Percentiles rank a stretch among this genome's conserved stretches.
Evolutionary conservation across 139 green algal genomes (phyloP).

Genomic region (Protoeuglena noctilucae): DNA sequence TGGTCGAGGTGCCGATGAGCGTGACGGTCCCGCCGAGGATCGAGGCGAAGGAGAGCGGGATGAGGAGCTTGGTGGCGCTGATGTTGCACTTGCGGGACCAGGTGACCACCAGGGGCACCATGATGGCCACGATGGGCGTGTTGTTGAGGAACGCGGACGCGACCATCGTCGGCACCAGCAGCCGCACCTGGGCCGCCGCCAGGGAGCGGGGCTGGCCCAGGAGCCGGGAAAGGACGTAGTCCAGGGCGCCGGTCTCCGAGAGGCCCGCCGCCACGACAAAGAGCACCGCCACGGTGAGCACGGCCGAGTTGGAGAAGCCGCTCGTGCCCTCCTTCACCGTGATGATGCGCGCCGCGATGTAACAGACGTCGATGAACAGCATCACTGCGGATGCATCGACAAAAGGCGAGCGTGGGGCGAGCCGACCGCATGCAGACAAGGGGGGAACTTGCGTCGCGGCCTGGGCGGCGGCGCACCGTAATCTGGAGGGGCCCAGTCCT

Average conservation of each 20-base stretch:
- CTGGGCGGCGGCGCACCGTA: no score
- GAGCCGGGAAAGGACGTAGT: slow-evolving; percentile 19
- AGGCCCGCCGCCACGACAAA: slow-evolving; percentile 35
- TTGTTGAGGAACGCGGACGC: slow-evolving; percentile 67
- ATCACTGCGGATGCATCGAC: no score
- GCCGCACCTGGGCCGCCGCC: slow-evolving; percentile 15
- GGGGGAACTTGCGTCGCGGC: no score
- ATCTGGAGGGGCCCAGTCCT: not conserved
- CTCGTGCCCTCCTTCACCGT: not conserved
- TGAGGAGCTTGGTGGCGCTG: slow-evolving; percentile 35
- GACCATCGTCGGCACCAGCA: slow-evolving; percentile 29
- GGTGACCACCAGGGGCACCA: slow-evolving; percentile 22
- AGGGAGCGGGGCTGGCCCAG: slow-evolving; percentile 2
- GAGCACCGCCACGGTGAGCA: slow-evolving; percentile 9
- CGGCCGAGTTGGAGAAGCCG: not conserved
- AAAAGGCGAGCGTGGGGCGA: no score
- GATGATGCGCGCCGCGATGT: not conserved
- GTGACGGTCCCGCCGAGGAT: slow-evolving; percentile 61
- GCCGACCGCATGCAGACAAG: no score
- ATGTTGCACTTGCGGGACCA: slow-evolving; percentile 31
- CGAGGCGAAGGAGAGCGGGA: slow-evolving; percentile 48
- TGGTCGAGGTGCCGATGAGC: slow-evolving; percentile 63
- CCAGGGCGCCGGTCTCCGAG: slow-evolving; percentile 17
- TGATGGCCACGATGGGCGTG: slow-evolving; percentile 48
- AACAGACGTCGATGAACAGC: not conserved